Evolutionary conservation across 495 filamentous ascomycete genomes (phyloP), one percentile per base, ranked within the genome.

Genomic region (Trichoderma parareesei): DNA sequence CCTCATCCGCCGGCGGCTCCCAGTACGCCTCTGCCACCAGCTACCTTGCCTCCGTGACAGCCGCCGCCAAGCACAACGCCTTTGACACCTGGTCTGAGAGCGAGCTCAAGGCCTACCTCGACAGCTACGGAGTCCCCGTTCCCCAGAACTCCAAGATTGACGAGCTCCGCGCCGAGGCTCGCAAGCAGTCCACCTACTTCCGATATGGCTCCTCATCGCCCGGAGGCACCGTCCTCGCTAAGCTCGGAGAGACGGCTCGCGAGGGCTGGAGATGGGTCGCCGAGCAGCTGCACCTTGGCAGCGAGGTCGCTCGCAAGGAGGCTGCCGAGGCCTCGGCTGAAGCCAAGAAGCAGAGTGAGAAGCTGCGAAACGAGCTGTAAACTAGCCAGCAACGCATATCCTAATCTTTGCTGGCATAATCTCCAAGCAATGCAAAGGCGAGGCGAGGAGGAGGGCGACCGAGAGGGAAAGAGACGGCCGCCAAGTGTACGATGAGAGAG

Each of bases 21-120:
- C 81, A 83, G 27, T 92, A 87, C 65, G 89, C 89, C 20, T 90
- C 89, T 7, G 85, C 87, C 18, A 93, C 90, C 20, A 88, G 87
- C 35, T 88, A 88, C 66, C 78, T 93, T 9, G 79, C 88, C 3
- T 75, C 84, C 41, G 87, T 86, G 10, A 93, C 91, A 10, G 85
- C 84, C 64, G 69, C 79, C 5, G 88, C 82, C 57, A 93, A 92
- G 78, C 84, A 88, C 18, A 75, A 73, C 18, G 82, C 85, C 4
- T 94, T 94, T 67, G 87, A 94, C 60, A 87, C 85, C 2, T 96
- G 91, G 91, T 89, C 89, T 62, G 86, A 81, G 66, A 81, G 76
- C 64, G 91, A 96, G 20, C 78, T 96, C 63, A 93, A 93, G 79
- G 77, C 82, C 14, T 93, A 92, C 67, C 81, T 93, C 13, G 90